Evolutionary conservation across 2,329 filamentous ascomycete genomes (phyloP), one percentile per base, ranked within the genome.

Genomic region (Colletotrichum sp.): DNA sequence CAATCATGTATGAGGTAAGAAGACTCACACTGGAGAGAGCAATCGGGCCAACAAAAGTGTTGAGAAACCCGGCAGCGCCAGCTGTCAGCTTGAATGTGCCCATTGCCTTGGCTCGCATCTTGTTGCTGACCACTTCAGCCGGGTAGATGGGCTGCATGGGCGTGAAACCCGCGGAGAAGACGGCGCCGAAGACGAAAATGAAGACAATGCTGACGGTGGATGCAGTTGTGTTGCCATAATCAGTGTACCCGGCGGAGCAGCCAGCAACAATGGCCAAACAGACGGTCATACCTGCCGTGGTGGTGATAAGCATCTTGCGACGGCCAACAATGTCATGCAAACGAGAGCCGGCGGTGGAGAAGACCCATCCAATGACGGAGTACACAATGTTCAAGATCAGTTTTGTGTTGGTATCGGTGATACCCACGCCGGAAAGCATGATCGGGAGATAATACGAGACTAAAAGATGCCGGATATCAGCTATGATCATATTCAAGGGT

Each of bases 251-350:
- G 1, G 83, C 83, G 3, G 85, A 83, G 2, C 83, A 83, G 2
- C 82, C 82, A 4, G 85, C 84, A 29, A 86, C 85, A 6, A 86
- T 76, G 16, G 84, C 80, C 15, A 86, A 80, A 49, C 82, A 85
- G 5, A 86, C 76, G 3, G 81, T 78, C 80, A 87, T 86, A 15
- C 83, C 83, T 8, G 80, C 75, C 1, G 84, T 85, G 2, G 85
- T 85, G 5, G 81, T 77, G 7, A 87, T 80, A 32, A 87, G 80
- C 78, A 87, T 82, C 44, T 84, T 84, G 0, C 85, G 84, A 39
- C 86, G 86, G 8, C 86, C 86, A 1, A 87, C 81, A 6, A 82
- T 76, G 75, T 87, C 85, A 6, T 87, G 84, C 44, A 86, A 79
- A 25, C 85, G 81, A 12, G 86, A 85, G 15, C 84, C 84, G 3